These are phyloP conservation scores for Rhizopogon parksii DNA, from an alignment of 1,284 basidiomycete genomes.

Conservation along the genomic window DNA sequence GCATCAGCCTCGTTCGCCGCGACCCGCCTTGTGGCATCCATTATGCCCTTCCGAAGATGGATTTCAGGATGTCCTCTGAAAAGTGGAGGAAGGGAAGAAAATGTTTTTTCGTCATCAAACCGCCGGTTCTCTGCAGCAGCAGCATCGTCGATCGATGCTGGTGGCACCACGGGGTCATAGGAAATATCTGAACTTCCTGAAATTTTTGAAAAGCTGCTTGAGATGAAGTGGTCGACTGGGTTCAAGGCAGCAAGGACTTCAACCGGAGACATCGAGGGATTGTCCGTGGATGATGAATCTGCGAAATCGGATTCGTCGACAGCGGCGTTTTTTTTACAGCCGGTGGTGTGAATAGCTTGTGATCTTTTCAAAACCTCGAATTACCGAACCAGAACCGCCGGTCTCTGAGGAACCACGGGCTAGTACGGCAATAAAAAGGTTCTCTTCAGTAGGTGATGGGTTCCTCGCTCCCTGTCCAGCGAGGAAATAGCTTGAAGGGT, in stretches of 20 bases:
- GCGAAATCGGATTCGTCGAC: conserved; percentile 26
- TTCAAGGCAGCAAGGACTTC: conserved; percentile 46
- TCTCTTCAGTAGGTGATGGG: conserved; percentile 49
- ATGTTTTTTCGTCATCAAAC: conserved; percentile 34
- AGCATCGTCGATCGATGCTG: conserved; percentile 30
- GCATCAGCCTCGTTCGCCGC: conserved; percentile 58
- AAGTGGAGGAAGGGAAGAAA: conserved; percentile 60
- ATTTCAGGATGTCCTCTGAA: conserved; percentile 60
- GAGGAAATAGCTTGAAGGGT: conserved; percentile 54
- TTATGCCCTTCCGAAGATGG: conserved; percentile 67
- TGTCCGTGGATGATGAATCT: conserved; percentile 20
- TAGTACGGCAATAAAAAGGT: conserved; percentile 50
- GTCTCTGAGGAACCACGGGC: conserved; percentile 55
- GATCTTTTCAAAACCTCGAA: conserved; percentile 31
- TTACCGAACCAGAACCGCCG: conserved; percentile 70
- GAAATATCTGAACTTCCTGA: conserved; percentile 27
- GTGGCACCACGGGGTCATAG: conserved; percentile 27
- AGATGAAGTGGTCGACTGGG: conserved; percentile 33
- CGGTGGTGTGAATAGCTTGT: conserved; percentile 8
- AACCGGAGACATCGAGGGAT: conserved; percentile 49
- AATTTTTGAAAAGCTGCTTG: conserved; percentile 20
- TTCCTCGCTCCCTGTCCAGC: conserved; percentile 62
- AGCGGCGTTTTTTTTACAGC: conserved; percentile 12
- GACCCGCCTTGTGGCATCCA: conserved; percentile 49
- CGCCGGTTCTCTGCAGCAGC: conserved; percentile 20